Evolutionary conservation across 139 green algal species (phyloP).

Genomic region (Chlamydomonas urium): DNA sequence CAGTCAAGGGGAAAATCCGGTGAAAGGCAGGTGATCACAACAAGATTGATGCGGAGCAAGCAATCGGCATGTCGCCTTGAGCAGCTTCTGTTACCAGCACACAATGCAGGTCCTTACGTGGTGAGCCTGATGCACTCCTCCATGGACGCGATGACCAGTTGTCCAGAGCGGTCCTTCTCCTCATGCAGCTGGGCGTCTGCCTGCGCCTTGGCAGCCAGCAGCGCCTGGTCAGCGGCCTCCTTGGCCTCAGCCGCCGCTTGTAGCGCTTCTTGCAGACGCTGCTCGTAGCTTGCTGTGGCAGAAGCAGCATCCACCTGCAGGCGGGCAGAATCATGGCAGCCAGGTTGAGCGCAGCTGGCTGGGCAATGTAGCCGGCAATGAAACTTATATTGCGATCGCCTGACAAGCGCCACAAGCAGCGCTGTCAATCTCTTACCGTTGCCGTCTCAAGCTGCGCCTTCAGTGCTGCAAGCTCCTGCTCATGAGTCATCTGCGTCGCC

Average conservation of each 20-base stretch:
- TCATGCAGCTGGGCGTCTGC: constrained; percentile 3
- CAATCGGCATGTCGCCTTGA: no score
- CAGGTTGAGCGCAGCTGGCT: no score
- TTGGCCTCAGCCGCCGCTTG: constrained; percentile 2
- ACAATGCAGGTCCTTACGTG: no score
- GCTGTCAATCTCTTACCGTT: no score
- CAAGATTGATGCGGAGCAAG: no score
- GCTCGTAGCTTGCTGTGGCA: constrained; percentile 1
- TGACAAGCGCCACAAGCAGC: no score
- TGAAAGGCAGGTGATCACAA: no score
- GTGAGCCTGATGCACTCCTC: constrained; percentile 15
- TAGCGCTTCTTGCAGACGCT: constrained; percentile 4
- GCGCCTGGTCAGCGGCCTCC: background rate
- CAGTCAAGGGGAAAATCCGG: no score
- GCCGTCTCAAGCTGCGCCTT: constrained; percentile 1
- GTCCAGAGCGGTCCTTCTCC: constrained; percentile 11
- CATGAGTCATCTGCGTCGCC: constrained; percentile 29
- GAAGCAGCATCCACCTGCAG: background rate
- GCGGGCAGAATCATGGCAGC: background rate
- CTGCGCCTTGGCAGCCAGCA: background rate
- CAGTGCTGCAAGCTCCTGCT: constrained; percentile 22
- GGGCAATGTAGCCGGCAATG: no score
- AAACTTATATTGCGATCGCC: no score
- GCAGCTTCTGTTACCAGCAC: no score
- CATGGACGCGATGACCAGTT: constrained; percentile 24